Conservation (phyloP, 768 basidiomycete species). For the Daedaleopsis sinensis region DNA sequence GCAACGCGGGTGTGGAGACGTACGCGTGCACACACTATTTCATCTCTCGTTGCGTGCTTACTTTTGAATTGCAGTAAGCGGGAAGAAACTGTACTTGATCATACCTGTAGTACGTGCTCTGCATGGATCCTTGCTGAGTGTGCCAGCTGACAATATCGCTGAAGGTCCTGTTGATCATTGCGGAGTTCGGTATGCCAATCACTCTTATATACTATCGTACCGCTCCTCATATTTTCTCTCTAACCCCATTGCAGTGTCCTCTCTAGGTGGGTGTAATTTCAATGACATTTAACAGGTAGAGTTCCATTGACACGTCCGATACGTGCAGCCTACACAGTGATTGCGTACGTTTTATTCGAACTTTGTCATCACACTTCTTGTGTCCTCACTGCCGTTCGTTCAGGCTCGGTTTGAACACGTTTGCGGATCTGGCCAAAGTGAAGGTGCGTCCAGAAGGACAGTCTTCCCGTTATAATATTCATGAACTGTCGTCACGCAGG, state of each 20-base stretch:
- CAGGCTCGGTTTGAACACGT: slow-evolving; percentile 4
- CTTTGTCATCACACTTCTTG: neutral
- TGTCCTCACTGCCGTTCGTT: neutral
- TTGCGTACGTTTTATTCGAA: neutral
- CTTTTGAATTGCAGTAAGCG: slow-evolving; percentile 38
- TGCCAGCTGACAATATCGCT: neutral
- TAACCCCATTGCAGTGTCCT: neutral
- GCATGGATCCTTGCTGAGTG: too few relatives aligned
- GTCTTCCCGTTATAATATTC: neutral
- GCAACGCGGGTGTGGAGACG: slow-evolving; percentile 20
- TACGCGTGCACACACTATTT: neutral
- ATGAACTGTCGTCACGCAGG: slow-evolving; percentile 33
- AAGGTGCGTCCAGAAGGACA: slow-evolving; percentile 5
- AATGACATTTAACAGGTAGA: neutral
- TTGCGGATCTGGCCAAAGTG: slow-evolving; percentile 7
- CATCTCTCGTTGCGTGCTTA: neutral
- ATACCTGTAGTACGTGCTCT: slow-evolving; percentile 41
- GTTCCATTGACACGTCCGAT: neutral
- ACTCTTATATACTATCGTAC: too few relatives aligned
- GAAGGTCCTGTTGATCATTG: slow-evolving; percentile 2
- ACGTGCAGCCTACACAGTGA: neutral
- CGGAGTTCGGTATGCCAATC: slow-evolving; percentile 19
- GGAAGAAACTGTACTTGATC: slow-evolving; percentile 45
- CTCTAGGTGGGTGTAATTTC: neutral
- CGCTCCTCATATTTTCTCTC: neutral